phyloP scores from a whole-genome alignment of 208 protist species.

The Acanthamoeba triangularis region DNA sequence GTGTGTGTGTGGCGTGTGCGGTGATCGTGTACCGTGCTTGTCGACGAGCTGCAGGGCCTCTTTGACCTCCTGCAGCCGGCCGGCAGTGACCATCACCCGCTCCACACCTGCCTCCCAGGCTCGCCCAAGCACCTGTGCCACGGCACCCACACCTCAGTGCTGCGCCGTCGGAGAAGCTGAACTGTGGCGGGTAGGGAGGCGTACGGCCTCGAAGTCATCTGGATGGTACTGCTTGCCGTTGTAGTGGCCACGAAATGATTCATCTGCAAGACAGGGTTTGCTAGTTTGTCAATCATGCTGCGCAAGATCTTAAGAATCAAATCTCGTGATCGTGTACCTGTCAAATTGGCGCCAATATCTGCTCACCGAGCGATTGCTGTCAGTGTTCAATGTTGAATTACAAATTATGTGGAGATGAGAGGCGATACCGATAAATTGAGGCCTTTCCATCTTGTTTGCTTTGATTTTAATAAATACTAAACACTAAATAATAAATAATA shows the following conservation, averaged over 20 bases:
- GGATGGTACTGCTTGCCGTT: conserved; percentile 24
- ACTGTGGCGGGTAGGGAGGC: neutral
- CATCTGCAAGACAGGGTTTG: neutral
- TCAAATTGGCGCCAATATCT: neutral
- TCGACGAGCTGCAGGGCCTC: conserved; percentile 90
- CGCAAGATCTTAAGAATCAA: neutral
- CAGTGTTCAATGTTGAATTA: no score
- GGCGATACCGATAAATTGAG: no score
- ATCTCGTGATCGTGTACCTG: neutral
- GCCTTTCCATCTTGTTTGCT: no score
- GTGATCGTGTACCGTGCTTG: neutral
- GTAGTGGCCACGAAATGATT: neutral
- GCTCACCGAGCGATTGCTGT: no score
- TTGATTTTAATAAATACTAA: no score
- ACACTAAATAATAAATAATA: no score
- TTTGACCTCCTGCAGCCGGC: conserved; percentile 88
- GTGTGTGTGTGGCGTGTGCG: no score
- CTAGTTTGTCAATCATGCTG: no score
- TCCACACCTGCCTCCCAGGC: conserved; percentile 88
- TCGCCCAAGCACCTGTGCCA: conserved; percentile 90
- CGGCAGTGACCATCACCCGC: conserved; percentile 92
- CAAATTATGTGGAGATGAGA: no score
- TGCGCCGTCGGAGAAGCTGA: neutral
- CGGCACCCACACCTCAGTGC: conserved; percentile 80
- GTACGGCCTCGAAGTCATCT: neutral